Percentiles rank a stretch among this genome's conserved stretches.
phyloP scores from a whole-genome alignment of 257 asterid genomes.

The Solanum ossicruentum region DNA sequence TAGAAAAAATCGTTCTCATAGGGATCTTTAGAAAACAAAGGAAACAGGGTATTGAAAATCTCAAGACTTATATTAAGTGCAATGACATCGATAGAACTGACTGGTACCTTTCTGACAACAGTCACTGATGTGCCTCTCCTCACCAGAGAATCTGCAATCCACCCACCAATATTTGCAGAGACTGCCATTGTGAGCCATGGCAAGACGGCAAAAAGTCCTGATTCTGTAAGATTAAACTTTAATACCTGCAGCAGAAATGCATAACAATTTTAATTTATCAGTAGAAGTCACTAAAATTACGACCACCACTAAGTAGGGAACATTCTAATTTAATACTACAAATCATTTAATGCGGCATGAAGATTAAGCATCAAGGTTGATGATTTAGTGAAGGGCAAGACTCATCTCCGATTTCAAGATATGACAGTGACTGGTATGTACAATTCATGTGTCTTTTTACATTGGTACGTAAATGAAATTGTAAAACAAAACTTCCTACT shows the following conservation, averaged over 20 bases:
- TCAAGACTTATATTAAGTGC: neutral
- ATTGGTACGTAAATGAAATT: neutral
- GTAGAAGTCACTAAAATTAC: neutral
- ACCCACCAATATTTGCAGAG: slow-evolving; percentile 84
- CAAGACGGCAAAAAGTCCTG: slow-evolving; percentile 60
- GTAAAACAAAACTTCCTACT: neutral
- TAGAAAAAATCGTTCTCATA: neutral
- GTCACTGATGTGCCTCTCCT: slow-evolving; percentile 79
- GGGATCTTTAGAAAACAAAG: neutral
- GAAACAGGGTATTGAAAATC: neutral
- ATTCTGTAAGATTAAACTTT: slow-evolving; percentile 76
- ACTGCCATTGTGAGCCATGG: slow-evolving; percentile 92
- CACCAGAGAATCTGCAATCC: slow-evolving; percentile 87
- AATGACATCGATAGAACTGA: neutral
- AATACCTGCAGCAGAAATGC: slow-evolving; percentile 44
- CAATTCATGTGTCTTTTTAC: neutral
- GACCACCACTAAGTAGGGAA: neutral
- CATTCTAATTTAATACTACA: neutral
- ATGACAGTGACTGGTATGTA: neutral
- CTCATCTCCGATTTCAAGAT: neutral
- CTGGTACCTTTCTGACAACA: slow-evolving; percentile 58
- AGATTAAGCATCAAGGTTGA: neutral
- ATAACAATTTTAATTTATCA: neutral
- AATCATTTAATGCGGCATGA: neutral
- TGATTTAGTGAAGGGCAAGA: neutral